phyloP scores from a whole-genome alignment of 768 basidiomycete genomes.

The Xerocomellus chrysenteron region DNA sequence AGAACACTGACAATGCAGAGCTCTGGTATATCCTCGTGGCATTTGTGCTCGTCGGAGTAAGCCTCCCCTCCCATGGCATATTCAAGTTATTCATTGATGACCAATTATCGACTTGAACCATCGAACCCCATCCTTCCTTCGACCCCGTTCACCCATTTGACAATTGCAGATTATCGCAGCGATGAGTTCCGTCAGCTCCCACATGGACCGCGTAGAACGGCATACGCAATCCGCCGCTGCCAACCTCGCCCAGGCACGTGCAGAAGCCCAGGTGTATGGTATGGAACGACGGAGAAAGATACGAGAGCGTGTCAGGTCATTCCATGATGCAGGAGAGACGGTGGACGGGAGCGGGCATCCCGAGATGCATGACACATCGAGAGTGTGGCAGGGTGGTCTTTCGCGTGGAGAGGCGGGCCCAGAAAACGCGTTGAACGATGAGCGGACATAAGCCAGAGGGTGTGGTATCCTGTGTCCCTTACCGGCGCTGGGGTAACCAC shows the following conservation, averaged over 20 bases:
- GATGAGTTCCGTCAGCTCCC: constrained; percentile 12
- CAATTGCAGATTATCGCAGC: constrained; percentile 7
- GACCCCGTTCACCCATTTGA: background rate
- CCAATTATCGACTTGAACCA: background rate
- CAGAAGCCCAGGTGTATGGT: constrained; percentile 56
- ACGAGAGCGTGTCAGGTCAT: constrained; percentile 43
- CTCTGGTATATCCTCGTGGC: constrained; percentile 14
- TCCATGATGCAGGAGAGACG: constrained; percentile 15
- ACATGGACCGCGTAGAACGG: constrained; percentile 38
- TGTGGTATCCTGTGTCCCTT: background rate
- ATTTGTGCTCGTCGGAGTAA: constrained; percentile 16
- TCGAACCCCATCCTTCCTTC: background rate
- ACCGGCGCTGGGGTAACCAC: background rate
- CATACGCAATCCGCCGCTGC: constrained; percentile 50
- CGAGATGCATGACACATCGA: background rate
- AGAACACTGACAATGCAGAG: background rate
- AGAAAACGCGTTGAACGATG: background rate
- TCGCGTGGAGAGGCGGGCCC: background rate
- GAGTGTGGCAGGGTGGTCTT: background rate
- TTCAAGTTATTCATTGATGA: background rate
- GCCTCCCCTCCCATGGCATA: background rate
- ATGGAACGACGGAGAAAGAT: constrained; percentile 52
- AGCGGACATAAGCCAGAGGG: background rate
- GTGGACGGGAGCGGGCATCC: background rate
- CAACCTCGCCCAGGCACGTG: constrained; percentile 59